Percentiles rank a stretch among this genome's conserved stretches.
Evolutionary conservation across 1,284 basidiomycete species (phyloP).

Genomic region (Heterobasidion parviporum): DNA sequence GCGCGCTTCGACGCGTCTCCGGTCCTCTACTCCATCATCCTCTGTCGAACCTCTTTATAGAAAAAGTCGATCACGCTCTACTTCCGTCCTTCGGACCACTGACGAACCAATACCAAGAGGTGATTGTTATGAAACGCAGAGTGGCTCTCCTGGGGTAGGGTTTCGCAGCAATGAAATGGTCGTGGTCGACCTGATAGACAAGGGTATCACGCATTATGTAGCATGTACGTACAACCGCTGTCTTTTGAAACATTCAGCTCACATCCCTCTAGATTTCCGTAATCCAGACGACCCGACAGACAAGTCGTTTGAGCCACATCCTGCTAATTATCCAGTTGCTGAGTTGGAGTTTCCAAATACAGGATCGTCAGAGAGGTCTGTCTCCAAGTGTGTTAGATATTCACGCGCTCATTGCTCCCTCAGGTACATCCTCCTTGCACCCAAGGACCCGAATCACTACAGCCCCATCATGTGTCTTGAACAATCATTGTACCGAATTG

Average conservation of each 20-base stretch:
- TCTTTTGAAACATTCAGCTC: not conserved
- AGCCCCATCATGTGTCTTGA: slow-evolving; percentile 71
- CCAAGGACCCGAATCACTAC: slow-evolving; percentile 75
- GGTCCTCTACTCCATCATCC: slow-evolving; percentile 21
- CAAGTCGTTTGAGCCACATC: slow-evolving; percentile 48
- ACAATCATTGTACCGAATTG: slow-evolving; percentile 54
- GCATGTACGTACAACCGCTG: not conserved
- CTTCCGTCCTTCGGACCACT: slow-evolving; percentile 31
- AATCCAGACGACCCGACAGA: slow-evolving; percentile 54
- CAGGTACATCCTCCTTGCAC: slow-evolving; percentile 64
- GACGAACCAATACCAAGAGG: slow-evolving; percentile 20
- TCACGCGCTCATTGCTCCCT: slow-evolving; percentile 3
- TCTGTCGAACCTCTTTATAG: slow-evolving; percentile 43
- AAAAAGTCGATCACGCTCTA: slow-evolving; percentile 41
- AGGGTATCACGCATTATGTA: not conserved
- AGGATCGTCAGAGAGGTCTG: slow-evolving; percentile 53
- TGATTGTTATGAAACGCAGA: slow-evolving; percentile 41
- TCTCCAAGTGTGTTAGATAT: slow-evolving; percentile 7
- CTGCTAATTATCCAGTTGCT: slow-evolving; percentile 46
- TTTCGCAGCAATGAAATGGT: slow-evolving; percentile 48
- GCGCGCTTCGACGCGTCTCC: slow-evolving; percentile 31
- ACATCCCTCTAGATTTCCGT: slow-evolving; percentile 42
- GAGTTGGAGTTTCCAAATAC: slow-evolving; percentile 70
- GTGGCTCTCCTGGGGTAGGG: slow-evolving; percentile 39
- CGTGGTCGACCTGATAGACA: not conserved